Percentiles rank a stretch among this genome's conserved stretches.
Conservation (phyloP, 495 filamentous ascomycete genomes). For the Xylaria flabelliformis region DNA sequence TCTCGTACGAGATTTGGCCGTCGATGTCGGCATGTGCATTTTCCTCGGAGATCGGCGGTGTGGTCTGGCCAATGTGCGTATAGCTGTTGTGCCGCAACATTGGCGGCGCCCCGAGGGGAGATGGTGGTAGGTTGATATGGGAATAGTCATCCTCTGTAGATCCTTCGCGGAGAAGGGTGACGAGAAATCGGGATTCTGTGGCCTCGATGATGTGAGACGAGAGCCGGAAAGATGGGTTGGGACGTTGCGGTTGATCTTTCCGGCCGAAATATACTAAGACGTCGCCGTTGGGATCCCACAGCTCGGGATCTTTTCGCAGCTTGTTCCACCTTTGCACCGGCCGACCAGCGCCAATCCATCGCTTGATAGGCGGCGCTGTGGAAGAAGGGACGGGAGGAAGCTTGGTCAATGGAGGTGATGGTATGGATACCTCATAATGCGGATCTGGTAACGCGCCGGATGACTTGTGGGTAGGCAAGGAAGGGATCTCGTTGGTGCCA, state of each 20-base stretch:
- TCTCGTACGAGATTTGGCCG: constrained; percentile 62
- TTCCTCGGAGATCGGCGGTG: constrained; percentile 53
- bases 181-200: constrained; percentile 60
- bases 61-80: constrained; percentile 43
- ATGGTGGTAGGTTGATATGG: constrained; percentile 49
- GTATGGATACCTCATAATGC: constrained; percentile 36
- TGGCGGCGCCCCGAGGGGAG: constrained; percentile 51
- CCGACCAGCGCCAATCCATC: constrained; percentile 56
- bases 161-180: constrained; percentile 59
- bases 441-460: constrained; percentile 39
- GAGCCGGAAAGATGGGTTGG: constrained; percentile 62
- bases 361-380: constrained; percentile 50
- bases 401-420: constrained; percentile 45
- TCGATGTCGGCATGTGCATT: constrained; percentile 50
- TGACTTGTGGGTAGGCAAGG: constrained; percentile 24
- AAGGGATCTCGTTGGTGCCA: constrained; percentile 37
- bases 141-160: constrained; percentile 49
- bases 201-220: constrained; percentile 62
- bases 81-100: constrained; percentile 48
- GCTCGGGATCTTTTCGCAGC: constrained; percentile 63
- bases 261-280: constrained; percentile 64
- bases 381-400: constrained; percentile 44
- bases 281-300: constrained; percentile 68
- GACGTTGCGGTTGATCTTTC: constrained; percentile 48
- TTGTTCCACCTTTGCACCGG: constrained; percentile 61